A percentile compares a stretch with the other conserved stretches of the same genome.
phyloP scores from a whole-genome alignment of 2,329 filamentous ascomycete species.

The Fusarium tanahbumbuense region DNA sequence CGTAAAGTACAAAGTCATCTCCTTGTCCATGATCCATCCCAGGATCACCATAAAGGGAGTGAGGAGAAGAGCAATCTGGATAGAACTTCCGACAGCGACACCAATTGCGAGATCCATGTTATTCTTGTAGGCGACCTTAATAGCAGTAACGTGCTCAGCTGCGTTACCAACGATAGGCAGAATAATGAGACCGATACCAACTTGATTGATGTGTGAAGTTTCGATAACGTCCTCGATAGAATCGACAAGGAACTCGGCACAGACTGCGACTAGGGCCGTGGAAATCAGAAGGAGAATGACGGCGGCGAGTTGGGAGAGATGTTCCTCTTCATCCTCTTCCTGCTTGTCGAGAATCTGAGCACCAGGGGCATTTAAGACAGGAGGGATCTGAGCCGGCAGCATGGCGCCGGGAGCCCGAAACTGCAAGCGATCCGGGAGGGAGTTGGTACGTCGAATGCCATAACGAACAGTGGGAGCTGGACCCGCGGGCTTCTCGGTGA shows the following conservation, averaged over 20 bases:
- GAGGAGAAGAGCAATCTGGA: constrained; percentile 78
- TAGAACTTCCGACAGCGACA: constrained; percentile 76
- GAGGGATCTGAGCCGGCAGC: constrained; percentile 60
- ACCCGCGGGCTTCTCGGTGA: constrained; percentile 62
- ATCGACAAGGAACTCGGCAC: constrained; percentile 77
- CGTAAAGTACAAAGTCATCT: constrained; percentile 87
- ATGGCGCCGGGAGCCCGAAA: constrained; percentile 62
- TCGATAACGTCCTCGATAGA: constrained; percentile 73
- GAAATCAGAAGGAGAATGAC: constrained; percentile 71
- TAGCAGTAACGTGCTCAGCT: constrained; percentile 77
- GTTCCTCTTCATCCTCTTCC: constrained; percentile 56
- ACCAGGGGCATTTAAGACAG: constrained; percentile 50
- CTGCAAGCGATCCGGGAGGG: constrained; percentile 74
- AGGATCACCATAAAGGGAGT: constrained; percentile 77
- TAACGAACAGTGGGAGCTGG: constrained; percentile 68
- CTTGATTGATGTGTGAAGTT: constrained; percentile 68
- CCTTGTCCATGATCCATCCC: constrained; percentile 74
- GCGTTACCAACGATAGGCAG: constrained; percentile 80
- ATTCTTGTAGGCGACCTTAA: constrained; percentile 78
- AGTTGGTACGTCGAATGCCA: constrained; percentile 79
- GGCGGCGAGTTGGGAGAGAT: constrained; percentile 67
- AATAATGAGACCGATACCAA: constrained; percentile 78
- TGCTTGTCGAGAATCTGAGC: constrained; percentile 41
- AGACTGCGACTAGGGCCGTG: constrained; percentile 74
- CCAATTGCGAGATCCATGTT: constrained; percentile 82